Percentiles rank a stretch among this genome's conserved stretches.
These are phyloP conservation scores for Adansonia rubrostipa DNA, from an alignment of 441 rosid genomes.

Conservation along the genomic window DNA sequence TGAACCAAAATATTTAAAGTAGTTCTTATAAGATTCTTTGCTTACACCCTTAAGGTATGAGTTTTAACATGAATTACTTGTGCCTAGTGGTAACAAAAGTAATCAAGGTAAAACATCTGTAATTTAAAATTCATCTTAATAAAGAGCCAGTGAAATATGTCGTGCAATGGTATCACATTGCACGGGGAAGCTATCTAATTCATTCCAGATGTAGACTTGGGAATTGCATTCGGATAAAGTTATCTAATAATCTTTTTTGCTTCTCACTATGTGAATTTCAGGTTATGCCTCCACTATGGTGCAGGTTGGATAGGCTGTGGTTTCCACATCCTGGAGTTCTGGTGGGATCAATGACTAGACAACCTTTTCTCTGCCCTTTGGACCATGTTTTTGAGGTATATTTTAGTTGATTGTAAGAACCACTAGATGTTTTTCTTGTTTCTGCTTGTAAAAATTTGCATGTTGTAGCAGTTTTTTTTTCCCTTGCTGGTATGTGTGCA, in stretches of 20 bases:
- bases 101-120: conserved; percentile 3
- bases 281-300: conserved; percentile 99
- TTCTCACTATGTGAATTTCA: conserved; percentile 39
- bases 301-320: conserved; percentile 98
- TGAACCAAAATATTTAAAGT: conserved; percentile 17
- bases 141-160: conserved; percentile 4
- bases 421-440: conserved; percentile 4
- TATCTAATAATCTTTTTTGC: conserved; percentile 14
- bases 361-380: conserved; percentile 95
- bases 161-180: background rate
- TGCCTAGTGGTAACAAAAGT: conserved; percentile 8
- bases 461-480: conserved; percentile 8
- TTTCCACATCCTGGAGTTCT: conserved; percentile 93
- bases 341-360: conserved; percentile 82
- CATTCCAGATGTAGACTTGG: conserved; percentile 12
- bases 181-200: background rate
- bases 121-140: conserved; percentile 11
- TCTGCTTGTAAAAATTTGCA: conserved; percentile 9
- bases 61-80: conserved; percentile 10
- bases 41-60: background rate
- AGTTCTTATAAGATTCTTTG: conserved; percentile 7
- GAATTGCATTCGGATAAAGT: conserved; percentile 10
- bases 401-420: conserved; percentile 22
- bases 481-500: background rate
- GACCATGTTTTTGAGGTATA: conserved; percentile 97